Conservation (phyloP, 2,329 filamentous ascomycete genomes). For the Alternaria atra region DNA sequence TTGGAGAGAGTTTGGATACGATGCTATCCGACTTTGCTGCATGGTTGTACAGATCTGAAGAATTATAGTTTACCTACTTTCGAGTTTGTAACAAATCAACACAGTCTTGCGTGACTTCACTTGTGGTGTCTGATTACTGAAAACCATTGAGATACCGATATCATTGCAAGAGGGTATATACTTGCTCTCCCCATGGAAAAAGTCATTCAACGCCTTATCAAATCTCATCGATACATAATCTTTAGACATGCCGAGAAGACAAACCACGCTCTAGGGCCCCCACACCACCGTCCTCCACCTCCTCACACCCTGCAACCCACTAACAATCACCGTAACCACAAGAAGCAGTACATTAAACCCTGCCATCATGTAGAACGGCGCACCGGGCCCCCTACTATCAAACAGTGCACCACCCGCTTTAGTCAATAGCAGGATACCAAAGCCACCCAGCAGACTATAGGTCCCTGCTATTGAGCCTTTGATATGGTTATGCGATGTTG, state of each 20-base stretch:
- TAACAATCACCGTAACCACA: constrained; percentile 50
- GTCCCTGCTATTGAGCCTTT: constrained; percentile 96
- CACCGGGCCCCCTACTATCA: constrained; percentile 75
- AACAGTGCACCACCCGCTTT: constrained; percentile 91
- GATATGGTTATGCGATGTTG: constrained; percentile 61
- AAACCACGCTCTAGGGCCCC: not conserved
- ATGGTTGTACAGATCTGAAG: not conserved
- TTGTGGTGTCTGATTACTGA: not conserved
- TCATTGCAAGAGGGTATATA: constrained; percentile 1
- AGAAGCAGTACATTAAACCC: constrained; percentile 81
- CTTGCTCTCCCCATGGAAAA: not conserved
- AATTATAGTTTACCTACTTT: too few species aligned
- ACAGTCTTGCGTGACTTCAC: not conserved
- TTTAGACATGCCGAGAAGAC: not conserved
- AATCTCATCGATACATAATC: not conserved
- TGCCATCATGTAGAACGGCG: constrained; percentile 95
- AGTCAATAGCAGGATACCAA: constrained; percentile 87
- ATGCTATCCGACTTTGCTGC: too few species aligned
- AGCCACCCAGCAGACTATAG: constrained; percentile 89
- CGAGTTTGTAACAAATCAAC: not conserved
- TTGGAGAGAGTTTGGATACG: not conserved
- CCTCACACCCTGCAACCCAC: constrained; percentile 18
- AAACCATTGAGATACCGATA: not conserved
- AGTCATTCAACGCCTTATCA: not conserved
- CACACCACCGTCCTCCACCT: constrained; percentile 8